phyloP scores from a whole-genome alignment of 805 yeast genomes.

The Candida succiphila region DNA sequence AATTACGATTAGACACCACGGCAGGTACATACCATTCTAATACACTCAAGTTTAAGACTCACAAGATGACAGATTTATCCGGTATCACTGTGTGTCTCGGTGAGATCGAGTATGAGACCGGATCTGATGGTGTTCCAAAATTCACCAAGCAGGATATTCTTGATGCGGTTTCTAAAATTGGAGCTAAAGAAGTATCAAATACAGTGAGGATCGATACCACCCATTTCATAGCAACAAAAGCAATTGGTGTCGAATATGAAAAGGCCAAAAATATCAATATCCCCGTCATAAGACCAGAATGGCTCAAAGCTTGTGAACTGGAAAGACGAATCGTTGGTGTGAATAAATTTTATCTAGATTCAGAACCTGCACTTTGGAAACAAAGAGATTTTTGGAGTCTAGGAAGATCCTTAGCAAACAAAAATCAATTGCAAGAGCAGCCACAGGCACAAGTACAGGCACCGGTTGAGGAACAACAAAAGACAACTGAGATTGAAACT shows the following conservation, averaged over 20 bases:
- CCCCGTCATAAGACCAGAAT: slow-evolving; percentile 92
- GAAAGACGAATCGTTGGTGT: slow-evolving; percentile 92
- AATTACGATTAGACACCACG: slow-evolving; percentile 72
- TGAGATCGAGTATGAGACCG: slow-evolving; percentile 46
- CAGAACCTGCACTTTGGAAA: slow-evolving; percentile 30
- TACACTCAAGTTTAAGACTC: slow-evolving; percentile 63
- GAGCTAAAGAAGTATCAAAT: slow-evolving; percentile 68
- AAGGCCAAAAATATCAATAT: slow-evolving; percentile 80
- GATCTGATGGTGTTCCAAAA: no score
- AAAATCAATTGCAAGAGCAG: slow-evolving; percentile 1
- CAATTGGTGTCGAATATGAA: slow-evolving; percentile 49
- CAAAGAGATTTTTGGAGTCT: slow-evolving; percentile 32
- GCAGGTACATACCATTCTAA: slow-evolving; percentile 81
- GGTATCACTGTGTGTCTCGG: slow-evolving; percentile 93
- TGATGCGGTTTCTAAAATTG: slow-evolving; percentile 54
- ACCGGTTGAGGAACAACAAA: slow-evolving; percentile 8
- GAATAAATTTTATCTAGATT: slow-evolving; percentile 68
- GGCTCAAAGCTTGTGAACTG: slow-evolving; percentile 88
- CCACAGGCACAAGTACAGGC: slow-evolving; percentile 3
- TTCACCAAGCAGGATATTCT: slow-evolving; percentile 49
- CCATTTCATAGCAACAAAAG: slow-evolving; percentile 74
- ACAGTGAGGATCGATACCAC: slow-evolving; percentile 85
- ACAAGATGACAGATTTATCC: slow-evolving; percentile 89
- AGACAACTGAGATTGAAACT: slow-evolving; percentile 1
- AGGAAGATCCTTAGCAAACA: slow-evolving; percentile 3